phyloP scores from a whole-genome alignment of 2,329 filamentous ascomycete genomes.

The Sporothrix luriei region DNA sequence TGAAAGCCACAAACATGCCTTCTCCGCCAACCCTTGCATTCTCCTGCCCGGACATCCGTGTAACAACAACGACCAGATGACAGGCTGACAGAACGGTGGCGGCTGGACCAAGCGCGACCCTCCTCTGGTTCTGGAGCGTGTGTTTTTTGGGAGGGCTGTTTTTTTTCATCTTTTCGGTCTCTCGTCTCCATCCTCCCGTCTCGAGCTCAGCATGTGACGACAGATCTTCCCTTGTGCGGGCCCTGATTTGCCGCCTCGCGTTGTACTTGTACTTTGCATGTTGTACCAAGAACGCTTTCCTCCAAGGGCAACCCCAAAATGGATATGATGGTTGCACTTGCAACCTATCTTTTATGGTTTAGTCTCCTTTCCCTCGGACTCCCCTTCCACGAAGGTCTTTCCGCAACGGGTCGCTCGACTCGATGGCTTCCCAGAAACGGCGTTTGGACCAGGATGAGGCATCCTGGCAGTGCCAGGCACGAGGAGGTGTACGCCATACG shows the following conservation, averaged over 20 bases:
- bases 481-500: too few species aligned
- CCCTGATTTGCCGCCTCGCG: too few species aligned
- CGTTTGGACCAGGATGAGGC: neutral
- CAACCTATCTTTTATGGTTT: neutral
- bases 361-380: too few species aligned
- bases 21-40: neutral
- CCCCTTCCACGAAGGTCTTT: neutral
- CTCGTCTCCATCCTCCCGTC: neutral
- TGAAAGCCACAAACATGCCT: conserved; percentile 25
- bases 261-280: too few species aligned
- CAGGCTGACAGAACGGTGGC: neutral
- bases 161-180: neutral
- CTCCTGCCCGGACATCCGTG: neutral
- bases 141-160: too few species aligned
- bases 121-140: neutral
- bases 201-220: neutral
- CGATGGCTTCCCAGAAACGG: neutral
- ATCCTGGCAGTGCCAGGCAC: neutral
- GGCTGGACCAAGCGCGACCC: neutral
- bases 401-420: neutral
- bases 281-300: neutral
- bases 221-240: neutral
- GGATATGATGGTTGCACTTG: neutral
- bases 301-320: neutral
- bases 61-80: neutral